A percentile compares a stretch with the other conserved stretches of the same genome.
Evolutionary conservation across 192 early-diverging fungal genomes (phyloP).

Genomic region (Dispira parvispora): DNA sequence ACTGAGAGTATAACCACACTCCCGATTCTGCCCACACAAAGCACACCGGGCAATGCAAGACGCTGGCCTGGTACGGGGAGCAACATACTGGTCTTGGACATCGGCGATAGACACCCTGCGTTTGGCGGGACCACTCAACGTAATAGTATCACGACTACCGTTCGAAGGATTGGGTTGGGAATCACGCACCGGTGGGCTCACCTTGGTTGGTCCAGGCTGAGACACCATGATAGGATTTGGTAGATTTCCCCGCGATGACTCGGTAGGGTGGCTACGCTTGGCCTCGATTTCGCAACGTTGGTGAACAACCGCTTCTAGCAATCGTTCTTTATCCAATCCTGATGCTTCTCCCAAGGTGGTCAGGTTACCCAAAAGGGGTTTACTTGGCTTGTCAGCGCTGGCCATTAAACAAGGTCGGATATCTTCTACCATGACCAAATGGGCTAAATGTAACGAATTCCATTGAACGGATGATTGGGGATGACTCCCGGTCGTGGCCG

Average conservation of each 20-base stretch:
- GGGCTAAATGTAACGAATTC: neutral
- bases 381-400: too few species aligned
- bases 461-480: neutral
- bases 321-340: neutral
- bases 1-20: neutral
- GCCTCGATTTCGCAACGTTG: conserved; percentile 4
- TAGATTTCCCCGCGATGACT: neutral
- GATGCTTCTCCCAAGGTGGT: neutral
- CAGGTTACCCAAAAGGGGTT: neutral
- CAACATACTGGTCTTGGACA: neutral
- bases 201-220: neutral
- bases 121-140: neutral
- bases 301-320: neutral
- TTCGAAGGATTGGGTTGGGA: neutral
- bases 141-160: neutral
- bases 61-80: neutral
- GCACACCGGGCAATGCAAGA: neutral
- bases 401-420: neutral
- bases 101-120: neutral
- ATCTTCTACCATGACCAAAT: conserved; percentile 4
- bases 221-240: neutral
- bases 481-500: neutral
- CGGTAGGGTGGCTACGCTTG: neutral
- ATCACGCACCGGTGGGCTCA: neutral
- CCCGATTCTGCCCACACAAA: conserved; percentile 6